phyloP scores from a whole-genome alignment of 179 eudicot species.

The Beta lomatogona region DNA sequence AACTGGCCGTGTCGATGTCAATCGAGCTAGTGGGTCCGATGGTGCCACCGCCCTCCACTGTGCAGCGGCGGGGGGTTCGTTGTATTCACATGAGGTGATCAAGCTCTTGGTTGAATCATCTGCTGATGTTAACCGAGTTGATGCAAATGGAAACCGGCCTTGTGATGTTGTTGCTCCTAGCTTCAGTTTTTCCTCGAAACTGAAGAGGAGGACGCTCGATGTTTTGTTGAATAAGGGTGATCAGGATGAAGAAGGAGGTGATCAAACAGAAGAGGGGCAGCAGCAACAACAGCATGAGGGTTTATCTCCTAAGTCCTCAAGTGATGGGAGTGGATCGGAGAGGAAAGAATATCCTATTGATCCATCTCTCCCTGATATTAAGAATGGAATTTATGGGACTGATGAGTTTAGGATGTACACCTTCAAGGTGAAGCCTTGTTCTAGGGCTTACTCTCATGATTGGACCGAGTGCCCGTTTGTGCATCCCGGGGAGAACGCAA shows the following conservation, averaged over 20 bases:
- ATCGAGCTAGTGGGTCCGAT: constrained; percentile 74
- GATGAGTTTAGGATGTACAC: constrained; percentile 89
- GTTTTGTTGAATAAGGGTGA: constrained; percentile 43
- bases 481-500: constrained; percentile 93
- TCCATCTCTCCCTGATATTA: constrained; percentile 81
- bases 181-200: constrained; percentile 33
- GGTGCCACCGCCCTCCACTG: constrained; percentile 87
- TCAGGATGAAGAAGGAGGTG: constrained; percentile 32
- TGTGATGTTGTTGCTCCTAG: constrained; percentile 55
- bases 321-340: constrained; percentile 47
- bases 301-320: constrained; percentile 32
- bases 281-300: constrained; percentile 24
- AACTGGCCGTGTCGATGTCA: constrained; percentile 53
- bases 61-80: constrained; percentile 66
- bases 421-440: constrained; percentile 90
- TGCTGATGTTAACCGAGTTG: constrained; percentile 51
- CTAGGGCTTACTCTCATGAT: constrained; percentile 92
- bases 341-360: constrained; percentile 84
- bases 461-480: constrained; percentile 98
- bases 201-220: constrained; percentile 57
- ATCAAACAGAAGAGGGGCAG: constrained; percentile 16
- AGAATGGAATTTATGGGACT: constrained; percentile 71
- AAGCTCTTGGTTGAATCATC: constrained; percentile 56
- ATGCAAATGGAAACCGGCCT: constrained; percentile 62
- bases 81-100: constrained; percentile 49